phyloP scores from a whole-genome alignment of 1,284 basidiomycete genomes.

The Grifola frondosa region DNA sequence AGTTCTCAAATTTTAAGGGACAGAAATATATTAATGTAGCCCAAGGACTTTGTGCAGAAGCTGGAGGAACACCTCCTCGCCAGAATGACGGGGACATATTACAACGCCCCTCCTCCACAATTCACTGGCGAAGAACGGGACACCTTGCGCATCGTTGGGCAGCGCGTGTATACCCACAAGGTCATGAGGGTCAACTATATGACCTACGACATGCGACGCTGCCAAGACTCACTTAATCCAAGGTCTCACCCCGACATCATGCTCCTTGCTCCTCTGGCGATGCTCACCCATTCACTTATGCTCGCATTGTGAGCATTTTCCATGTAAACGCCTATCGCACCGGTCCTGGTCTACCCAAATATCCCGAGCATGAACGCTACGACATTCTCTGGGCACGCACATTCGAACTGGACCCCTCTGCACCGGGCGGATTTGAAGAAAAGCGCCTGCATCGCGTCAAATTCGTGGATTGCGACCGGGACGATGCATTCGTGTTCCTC shows the following conservation, averaged over 20 bases:
- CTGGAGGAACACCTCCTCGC: too few species aligned
- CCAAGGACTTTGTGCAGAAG: too few species aligned
- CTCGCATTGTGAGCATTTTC: conserved; percentile 18
- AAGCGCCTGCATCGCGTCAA: conserved; percentile 1
- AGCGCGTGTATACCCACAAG: conserved; percentile 20
- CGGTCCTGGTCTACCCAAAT: background rate
- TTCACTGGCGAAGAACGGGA: too few species aligned
- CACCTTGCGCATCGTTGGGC: too few species aligned
- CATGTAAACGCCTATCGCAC: conserved; percentile 19
- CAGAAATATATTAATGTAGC: too few species aligned
- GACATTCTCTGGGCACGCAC: conserved; percentile 39
- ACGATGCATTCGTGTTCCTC: background rate
- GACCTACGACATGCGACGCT: conserved; percentile 39
- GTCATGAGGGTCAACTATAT: conserved; percentile 39
- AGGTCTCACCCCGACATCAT: conserved; percentile 34
- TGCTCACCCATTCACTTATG: conserved; percentile 22
- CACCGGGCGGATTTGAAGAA: conserved; percentile 2
- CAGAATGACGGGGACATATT: too few species aligned
- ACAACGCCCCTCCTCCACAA: too few species aligned
- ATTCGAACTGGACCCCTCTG: conserved; percentile 24
- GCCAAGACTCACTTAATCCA: conserved; percentile 38
- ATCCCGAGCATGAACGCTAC: conserved; percentile 14
- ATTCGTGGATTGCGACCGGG: background rate
- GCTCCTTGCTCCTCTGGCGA: conserved; percentile 20
- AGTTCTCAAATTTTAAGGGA: too few species aligned